Evolutionary conservation across 176 grass and related monocot species (phyloP).

Genomic region (Eragrostis nindensis): DNA sequence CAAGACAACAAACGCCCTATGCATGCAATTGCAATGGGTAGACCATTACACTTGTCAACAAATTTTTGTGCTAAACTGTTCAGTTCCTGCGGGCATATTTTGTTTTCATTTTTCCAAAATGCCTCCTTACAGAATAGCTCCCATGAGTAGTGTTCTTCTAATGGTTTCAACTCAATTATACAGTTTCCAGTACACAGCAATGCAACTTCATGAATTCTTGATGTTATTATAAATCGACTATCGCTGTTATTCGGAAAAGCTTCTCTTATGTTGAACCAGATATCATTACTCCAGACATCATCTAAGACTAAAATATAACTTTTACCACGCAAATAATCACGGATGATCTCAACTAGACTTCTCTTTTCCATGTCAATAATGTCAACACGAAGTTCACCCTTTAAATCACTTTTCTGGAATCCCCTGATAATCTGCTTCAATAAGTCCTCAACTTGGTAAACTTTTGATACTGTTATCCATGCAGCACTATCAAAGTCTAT

Average conservation of each 20-base stretch:
- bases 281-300: slow-evolving; percentile 41
- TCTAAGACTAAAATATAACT: slow-evolving; percentile 23
- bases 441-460: not conserved
- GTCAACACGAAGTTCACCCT: not conserved
- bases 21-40: slow-evolving; percentile 53
- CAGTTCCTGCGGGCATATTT: slow-evolving; percentile 20
- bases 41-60: slow-evolving; percentile 34
- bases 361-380: not conserved
- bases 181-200: slow-evolving; percentile 4
- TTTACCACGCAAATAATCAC: no score
- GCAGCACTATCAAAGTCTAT: not conserved
- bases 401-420: not conserved
- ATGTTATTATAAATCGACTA: no score
- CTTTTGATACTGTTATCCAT: not conserved
- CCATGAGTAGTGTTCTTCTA: slow-evolving; percentile 34
- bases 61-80: slow-evolving; percentile 18
- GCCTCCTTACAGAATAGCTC: slow-evolving; percentile 47
- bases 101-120: slow-evolving; percentile 31
- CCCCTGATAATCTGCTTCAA: not conserved
- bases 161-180: slow-evolving; percentile 39
- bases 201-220: slow-evolving; percentile 37
- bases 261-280: slow-evolving; percentile 42
- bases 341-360: not conserved
- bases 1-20: slow-evolving; percentile 47
- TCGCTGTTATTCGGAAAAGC: not conserved